Conservation (phyloP, 148 eudicot species). For the Chenopodium suecicum region DNA sequence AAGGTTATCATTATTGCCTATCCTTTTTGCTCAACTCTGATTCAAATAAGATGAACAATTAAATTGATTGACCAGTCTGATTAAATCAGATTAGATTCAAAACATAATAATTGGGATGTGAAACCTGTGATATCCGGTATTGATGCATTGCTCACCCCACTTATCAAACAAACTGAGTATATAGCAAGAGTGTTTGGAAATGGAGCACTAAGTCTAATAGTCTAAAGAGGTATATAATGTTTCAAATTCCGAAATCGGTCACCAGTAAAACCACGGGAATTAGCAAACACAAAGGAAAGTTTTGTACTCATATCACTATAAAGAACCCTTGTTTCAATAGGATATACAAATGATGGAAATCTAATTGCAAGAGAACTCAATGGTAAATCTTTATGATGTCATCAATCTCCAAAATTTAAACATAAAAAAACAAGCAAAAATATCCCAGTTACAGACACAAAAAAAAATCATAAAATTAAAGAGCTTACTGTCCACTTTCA, state of each 20-base stretch:
- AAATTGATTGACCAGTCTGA: too few species aligned
- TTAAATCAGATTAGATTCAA: too few species aligned
- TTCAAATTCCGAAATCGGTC: background rate
- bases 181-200: background rate
- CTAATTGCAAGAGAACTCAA: background rate
- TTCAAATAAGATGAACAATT: too few species aligned
- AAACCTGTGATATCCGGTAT: too few species aligned
- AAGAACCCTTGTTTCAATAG: background rate
- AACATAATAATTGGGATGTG: too few species aligned
- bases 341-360: background rate
- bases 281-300: background rate
- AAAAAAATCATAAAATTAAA: background rate
- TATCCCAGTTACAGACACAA: background rate
- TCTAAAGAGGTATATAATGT: background rate
- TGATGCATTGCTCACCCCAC: background rate
- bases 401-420: background rate
- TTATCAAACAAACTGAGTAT: background rate
- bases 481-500: constrained; percentile 75
- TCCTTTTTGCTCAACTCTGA: too few species aligned
- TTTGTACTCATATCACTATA: background rate
- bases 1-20: too few species aligned
- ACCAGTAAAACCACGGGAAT: background rate
- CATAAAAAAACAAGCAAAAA: background rate
- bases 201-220: background rate
- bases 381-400: background rate